Conservation (phyloP, 164 flowering plant genomes). For the Magnolia officinalis region DNA sequence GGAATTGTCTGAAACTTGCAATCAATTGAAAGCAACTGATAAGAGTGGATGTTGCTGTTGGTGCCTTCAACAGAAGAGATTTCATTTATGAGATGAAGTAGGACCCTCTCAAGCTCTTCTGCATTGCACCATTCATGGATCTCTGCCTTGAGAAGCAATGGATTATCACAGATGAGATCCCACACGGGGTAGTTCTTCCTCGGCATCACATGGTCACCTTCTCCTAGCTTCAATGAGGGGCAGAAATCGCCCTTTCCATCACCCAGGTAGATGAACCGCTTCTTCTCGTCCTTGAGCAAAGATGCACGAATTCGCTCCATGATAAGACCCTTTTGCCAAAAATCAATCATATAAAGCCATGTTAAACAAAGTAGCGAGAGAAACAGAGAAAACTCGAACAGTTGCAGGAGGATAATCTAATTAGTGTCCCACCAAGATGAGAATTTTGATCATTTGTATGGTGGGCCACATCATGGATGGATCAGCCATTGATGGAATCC, state of each 20-base stretch:
- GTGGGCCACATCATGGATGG: too few species aligned
- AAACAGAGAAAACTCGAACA: neutral
- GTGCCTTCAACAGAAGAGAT: constrained; percentile 2
- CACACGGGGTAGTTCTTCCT: constrained; percentile 69
- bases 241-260: constrained; percentile 81
- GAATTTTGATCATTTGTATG: too few species aligned
- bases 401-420: too few species aligned
- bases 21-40: constrained; percentile 9
- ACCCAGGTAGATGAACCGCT: constrained; percentile 64
- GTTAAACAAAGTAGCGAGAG: neutral
- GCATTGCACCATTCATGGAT: constrained; percentile 68
- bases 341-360: too few species aligned
- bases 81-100: constrained; percentile 28
- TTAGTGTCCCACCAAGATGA: too few species aligned
- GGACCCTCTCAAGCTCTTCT: constrained; percentile 44
- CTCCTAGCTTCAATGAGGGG: constrained; percentile 56
- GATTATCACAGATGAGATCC: constrained; percentile 52
- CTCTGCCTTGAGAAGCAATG: constrained; percentile 43
- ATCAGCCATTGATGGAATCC: too few species aligned
- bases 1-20: constrained; percentile 20
- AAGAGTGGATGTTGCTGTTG: neutral
- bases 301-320: constrained; percentile 51
- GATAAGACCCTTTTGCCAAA: constrained; percentile 39
- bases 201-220: constrained; percentile 59
- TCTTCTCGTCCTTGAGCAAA: constrained; percentile 25